Evolutionary conservation across 2,329 filamentous ascomycete species (phyloP).

Genomic region (Colletotrichum cuscutae): DNA sequence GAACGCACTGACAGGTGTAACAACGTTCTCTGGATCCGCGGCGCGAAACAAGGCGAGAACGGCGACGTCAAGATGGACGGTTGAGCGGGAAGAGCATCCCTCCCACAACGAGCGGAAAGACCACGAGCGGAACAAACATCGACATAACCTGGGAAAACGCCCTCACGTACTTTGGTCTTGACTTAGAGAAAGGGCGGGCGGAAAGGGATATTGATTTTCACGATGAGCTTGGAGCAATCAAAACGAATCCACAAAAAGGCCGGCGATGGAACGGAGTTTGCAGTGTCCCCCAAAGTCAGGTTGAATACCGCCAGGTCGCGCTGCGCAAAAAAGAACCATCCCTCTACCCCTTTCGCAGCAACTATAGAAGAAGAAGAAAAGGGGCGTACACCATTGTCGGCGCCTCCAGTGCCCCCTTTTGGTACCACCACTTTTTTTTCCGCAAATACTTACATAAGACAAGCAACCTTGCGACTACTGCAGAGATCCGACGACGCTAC

Average conservation of each 20-base stretch:
- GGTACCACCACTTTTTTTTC: not conserved
- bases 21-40: slow-evolving; percentile 93
- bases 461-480: slow-evolving; percentile 76
- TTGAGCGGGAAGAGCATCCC: slow-evolving; percentile 39
- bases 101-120: slow-evolving; percentile 11
- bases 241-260: not conserved
- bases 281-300: not conserved
- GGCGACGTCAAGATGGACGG: slow-evolving; percentile 70
- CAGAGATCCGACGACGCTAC: slow-evolving; percentile 74
- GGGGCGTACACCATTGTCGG: slow-evolving; percentile 4
- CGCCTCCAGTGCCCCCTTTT: slow-evolving; percentile 20
- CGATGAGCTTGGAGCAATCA: slow-evolving; percentile 8
- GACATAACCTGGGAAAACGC: slow-evolving; percentile 3
- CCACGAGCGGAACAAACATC: not conserved
- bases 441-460: slow-evolving; percentile 67
- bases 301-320: slow-evolving; percentile 13
- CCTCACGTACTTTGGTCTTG: not conserved
- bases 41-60: slow-evolving; percentile 61
- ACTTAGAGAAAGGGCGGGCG: not conserved
- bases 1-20: slow-evolving; percentile 73
- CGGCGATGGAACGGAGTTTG: slow-evolving; percentile 18
- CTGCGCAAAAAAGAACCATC: slow-evolving; percentile 8
- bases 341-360: slow-evolving; percentile 11
- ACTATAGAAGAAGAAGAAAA: slow-evolving; percentile 20
- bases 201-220: slow-evolving; percentile 2